Conservation (phyloP, 1,284 basidiomycete genomes). For the Cutaneotrichosporon curvatum region DNA sequence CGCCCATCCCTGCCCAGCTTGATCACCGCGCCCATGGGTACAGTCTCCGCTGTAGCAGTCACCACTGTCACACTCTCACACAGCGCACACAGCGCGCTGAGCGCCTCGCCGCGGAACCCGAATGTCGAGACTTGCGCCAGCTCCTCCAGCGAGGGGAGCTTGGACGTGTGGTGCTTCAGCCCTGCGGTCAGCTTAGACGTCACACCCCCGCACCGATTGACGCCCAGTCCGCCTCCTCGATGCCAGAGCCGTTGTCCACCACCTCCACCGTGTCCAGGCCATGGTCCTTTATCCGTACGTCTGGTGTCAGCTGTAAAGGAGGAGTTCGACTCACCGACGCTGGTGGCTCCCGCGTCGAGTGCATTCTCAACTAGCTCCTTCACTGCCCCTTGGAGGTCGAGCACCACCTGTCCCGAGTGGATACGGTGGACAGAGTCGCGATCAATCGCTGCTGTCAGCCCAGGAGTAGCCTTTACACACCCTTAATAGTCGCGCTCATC, state of each 20-base stretch:
- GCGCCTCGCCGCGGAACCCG: conserved; percentile 92
- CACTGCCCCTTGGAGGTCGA: conserved; percentile 86
- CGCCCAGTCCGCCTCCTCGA: conserved; percentile 67
- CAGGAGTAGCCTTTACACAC: background rate
- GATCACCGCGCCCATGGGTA: conserved; percentile 71
- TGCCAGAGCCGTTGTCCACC: conserved; percentile 85
- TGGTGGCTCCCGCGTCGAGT: conserved; percentile 82
- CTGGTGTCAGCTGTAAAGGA: conserved; percentile 47
- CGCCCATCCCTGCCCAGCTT: conserved; percentile 62
- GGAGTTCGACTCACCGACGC: conserved; percentile 57
- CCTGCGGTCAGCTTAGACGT: conserved; percentile 47
- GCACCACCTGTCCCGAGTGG: conserved; percentile 88
- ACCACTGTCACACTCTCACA: conserved; percentile 62
- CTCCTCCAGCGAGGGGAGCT: conserved; percentile 70
- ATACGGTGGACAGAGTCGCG: conserved; percentile 69
- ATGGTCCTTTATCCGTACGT: conserved; percentile 83
- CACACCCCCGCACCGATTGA: conserved; percentile 55
- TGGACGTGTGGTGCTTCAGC: conserved; percentile 91
- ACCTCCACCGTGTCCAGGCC: conserved; percentile 84
- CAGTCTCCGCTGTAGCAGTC: conserved; percentile 63
- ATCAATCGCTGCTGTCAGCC: conserved; percentile 57
- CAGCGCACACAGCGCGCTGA: conserved; percentile 85
- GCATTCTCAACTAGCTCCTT: conserved; percentile 98
- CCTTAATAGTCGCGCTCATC: conserved; percentile 6
- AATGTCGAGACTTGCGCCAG: conserved; percentile 73